Evolutionary conservation across 2,329 filamentous ascomycete species (phyloP), one percentile per base, ranked within the genome.

Genomic region (Phyllosticta paracitricarpa): DNA sequence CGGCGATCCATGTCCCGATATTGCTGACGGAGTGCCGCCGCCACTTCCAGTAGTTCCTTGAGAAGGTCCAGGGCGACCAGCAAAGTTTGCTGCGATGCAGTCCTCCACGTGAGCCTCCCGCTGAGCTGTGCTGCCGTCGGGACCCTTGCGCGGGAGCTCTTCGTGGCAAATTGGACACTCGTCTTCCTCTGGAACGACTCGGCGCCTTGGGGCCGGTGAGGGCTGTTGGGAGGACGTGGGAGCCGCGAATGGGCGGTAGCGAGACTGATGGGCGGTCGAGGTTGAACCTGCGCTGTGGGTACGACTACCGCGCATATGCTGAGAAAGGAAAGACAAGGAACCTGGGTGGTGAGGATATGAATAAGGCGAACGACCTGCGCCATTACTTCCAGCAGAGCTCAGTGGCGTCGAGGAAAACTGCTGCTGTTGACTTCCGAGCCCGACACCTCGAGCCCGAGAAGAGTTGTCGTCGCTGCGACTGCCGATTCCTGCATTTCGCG

Each of bases 81-180:
- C 65, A 35, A 72, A 71, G 35, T 58, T 62, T 59, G 69, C 59
- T 0, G 67, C 66, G 56, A 78, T 75, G 59, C 77, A 79, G 12
- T 72, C 69, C 59, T 74, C 69, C 17, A 82, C 74, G 62, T 81
- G 79, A 14, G 70, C 68, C 63, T 77, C 76, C 26, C 79, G 72
- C 3, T 70, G 68, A 1, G 66, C 63, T 24, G 78, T 76, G 17
- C 76, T 75, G 7, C 71, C 72, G 25, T 71, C 64, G 0, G 69
- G 67, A 4, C 68, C 71, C 59, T 71, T 73, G 1, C 83, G 81
- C 0, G 89, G 88, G 3, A 91, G 78, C 72, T 91, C 87, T 48
- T 78, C 75, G 68, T 89, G 88, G 67, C 89, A 93, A 54, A 92
- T 82, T 0, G 89, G 89, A 64, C 89, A 93, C 67, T 90, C 87